Evolutionary conservation across 441 rosid species (phyloP), one percentile per base, ranked within the genome.

Genomic region (Euphorbia celastroides): DNA sequence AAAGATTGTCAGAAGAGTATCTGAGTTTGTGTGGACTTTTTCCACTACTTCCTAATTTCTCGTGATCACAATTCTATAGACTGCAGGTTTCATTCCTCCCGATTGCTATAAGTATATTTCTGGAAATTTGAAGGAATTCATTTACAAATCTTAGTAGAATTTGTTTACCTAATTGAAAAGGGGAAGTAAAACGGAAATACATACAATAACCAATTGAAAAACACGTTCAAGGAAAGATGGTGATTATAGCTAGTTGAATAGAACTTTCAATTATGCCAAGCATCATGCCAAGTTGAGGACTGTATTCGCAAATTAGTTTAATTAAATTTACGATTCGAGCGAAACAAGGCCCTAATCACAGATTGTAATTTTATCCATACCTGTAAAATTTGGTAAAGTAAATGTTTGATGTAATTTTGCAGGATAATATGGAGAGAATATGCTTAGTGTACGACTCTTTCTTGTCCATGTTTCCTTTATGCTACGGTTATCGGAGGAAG

Each of bases 401-500:
- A 31, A 50, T 51, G 22, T 23, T 13, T 51, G 2, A 51, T 17
- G 23, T 14, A 46, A 63, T 38, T 36, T 44, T 73, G 79, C 88
- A 93, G 98, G 94, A 87, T 73, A 84, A 86, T 56, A 27, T 76
- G 63, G 81, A 80, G 78, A 86, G 80, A 67, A 69, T 86, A 60
- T 68, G 83, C 74, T 67, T 86, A 71, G 90, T 86, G 55, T 93
- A 90, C 70, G 88, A 87, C 61, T 74, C 91, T 60, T 90, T 93
- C 85, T 75, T 93, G 81, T 77, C 84, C 28, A 81, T 82, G 77
- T 90, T 83, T 73, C 98, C 98, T 7, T 70, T 93, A 75, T 93
- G 97, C 81, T 75, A 83, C 76, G 94, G 92, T 70, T 93, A 86
- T 73, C 90, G 98, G 98, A 86, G 78, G 82, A 93, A 75, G 79